A percentile compares a stretch with the other conserved stretches of the same genome.
Evolutionary conservation across 2,329 filamentous ascomycete genomes (phyloP).

Genomic region (Pseudogymnoascus sp.): DNA sequence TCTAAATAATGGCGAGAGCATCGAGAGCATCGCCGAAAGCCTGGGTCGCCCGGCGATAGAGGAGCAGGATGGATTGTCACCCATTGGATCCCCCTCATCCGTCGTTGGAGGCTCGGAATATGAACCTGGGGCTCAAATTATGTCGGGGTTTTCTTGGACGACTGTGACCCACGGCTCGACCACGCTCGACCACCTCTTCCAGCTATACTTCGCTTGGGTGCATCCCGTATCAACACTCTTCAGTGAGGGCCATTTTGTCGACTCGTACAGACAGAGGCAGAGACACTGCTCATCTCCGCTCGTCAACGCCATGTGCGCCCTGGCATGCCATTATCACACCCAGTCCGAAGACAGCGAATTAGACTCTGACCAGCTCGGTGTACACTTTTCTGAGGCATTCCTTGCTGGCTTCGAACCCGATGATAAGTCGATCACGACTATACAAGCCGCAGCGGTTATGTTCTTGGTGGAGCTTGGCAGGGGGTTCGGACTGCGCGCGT

Average conservation of each 20-base stretch:
- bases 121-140: background rate
- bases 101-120: constrained; percentile 20
- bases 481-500: constrained; percentile 22
- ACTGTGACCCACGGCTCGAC: constrained; percentile 21
- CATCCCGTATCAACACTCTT: constrained; percentile 31
- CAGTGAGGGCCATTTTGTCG: constrained; percentile 25
- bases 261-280: constrained; percentile 20
- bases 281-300: constrained; percentile 25
- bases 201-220: constrained; percentile 30
- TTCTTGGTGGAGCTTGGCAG: constrained; percentile 26
- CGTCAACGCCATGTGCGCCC: constrained; percentile 29
- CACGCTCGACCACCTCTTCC: constrained; percentile 27
- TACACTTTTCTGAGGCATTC: constrained; percentile 24
- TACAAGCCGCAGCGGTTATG: constrained; percentile 28
- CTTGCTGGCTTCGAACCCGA: constrained; percentile 18
- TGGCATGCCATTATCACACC: constrained; percentile 27
- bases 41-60: constrained; percentile 21
- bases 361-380: constrained; percentile 22
- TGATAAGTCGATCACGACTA: constrained; percentile 22
- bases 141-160: constrained; percentile 24
- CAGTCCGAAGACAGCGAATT: constrained; percentile 16
- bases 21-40: constrained; percentile 25
- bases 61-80: constrained; percentile 21
- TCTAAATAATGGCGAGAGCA: constrained; percentile 24
- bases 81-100: constrained; percentile 19